Base-by-base conservation (phyloP, 139 green algal species). In the Chlorella ohadii region DNA sequence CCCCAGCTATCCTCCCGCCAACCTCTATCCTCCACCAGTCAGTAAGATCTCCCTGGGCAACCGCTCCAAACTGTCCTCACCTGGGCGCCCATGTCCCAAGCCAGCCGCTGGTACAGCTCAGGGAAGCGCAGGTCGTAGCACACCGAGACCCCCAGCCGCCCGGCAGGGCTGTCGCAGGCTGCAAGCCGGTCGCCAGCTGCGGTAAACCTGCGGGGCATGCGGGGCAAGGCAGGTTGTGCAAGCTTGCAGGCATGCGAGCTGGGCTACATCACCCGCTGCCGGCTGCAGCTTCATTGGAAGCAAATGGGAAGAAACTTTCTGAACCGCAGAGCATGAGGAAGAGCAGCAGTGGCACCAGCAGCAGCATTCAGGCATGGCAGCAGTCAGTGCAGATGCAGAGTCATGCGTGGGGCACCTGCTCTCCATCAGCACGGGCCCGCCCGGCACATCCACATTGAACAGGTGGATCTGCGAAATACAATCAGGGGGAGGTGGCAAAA, bases 61-160 rank as follows among this genome's bases (percentile, higher is more conserved):
- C 6, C 44, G 6, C 7, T 9, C 44, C 44, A 51, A 51, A 6
- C 7, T 9, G 44, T 16, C 9, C 28, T 7, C 64, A 98, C 78
- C 44, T 97, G 67, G 0, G 96, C 92, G 0, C 94, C 94, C 28
- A 88, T 71, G 5, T 94, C 85, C 83, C 91, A 97, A 0, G 88
- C 85, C 44, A 99, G 91, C 28, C 68, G 78, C 84, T 98, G 92
- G 85, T 97, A 99, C 59, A 99, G 38, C 78, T 98, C 90, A 11
- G 97, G 96, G 74, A 99, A 99, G 6, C 97, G 89, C 56, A 99
- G 81, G 86, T 99, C 97, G 83, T 99, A 99, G 88, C 97, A 99
- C 0, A 96, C 85, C 41, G 88, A 97, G 16, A 99, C 84, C 25
- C 94, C 97, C 61, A 99, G 84, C 2, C 83, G 71, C 3, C 97